phyloP scores from a whole-genome alignment of 73 alveolate species.

The Paramecium primaurelia region DNA sequence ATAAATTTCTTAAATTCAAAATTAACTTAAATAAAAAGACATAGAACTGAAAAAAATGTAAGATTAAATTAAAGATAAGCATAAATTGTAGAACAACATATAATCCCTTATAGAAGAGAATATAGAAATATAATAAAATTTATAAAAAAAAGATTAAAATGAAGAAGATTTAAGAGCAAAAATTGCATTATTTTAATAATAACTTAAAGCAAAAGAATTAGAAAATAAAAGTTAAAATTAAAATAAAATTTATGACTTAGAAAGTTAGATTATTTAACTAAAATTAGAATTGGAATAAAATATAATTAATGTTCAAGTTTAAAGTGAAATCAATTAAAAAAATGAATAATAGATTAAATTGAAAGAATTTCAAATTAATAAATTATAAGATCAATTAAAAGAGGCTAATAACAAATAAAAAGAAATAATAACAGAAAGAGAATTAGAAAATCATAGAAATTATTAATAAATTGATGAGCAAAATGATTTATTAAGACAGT shows the following conservation, averaged over 20 bases:
- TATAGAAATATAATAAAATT: not conserved
- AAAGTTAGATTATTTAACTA: not conserved
- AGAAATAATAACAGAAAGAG: not conserved
- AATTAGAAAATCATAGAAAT: not conserved
- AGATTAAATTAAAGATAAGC: not conserved
- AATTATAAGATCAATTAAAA: not conserved
- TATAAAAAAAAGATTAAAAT: not conserved
- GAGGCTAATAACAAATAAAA: not conserved
- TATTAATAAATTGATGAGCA: not conserved
- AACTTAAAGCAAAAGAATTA: not conserved
- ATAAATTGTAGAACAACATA: not conserved
- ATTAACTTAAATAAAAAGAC: not conserved
- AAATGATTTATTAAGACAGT: not conserved
- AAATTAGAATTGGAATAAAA: not conserved
- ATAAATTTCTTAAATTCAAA: not conserved
- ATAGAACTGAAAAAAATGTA: not conserved
- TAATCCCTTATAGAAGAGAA: not conserved
- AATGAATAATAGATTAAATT: not conserved
- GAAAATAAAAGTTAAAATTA: not conserved
- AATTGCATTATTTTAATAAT: not conserved
- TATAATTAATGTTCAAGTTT: not conserved
- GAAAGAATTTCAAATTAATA: not conserved
- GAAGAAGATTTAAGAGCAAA: not conserved
- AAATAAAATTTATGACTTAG: not conserved
- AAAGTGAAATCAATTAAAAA: not conserved